These are phyloP conservation scores for Fusarium pseudocircinatum DNA, from an alignment of 2,329 filamentous ascomycete species.

Conservation along the genomic window DNA sequence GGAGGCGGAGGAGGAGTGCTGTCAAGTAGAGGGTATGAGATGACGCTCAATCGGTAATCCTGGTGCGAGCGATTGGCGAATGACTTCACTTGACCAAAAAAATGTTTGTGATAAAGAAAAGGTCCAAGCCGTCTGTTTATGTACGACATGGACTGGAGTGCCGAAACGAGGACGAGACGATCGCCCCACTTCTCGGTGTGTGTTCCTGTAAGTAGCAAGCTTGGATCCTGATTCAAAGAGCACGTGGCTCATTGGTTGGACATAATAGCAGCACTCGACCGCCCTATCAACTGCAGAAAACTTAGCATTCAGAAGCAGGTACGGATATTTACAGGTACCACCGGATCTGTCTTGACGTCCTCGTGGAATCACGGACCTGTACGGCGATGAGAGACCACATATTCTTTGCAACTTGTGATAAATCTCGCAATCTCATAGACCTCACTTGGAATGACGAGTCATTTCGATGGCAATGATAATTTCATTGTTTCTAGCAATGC, in stretches of 20 bases:
- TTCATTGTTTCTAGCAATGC: not conserved
- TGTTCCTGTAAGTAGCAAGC: slow-evolving; percentile 6
- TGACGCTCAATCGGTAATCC: slow-evolving; percentile 5
- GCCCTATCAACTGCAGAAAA: slow-evolving; percentile 23
- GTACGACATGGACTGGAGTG: slow-evolving; percentile 31
- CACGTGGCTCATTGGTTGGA: slow-evolving; percentile 50
- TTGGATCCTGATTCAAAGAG: slow-evolving; percentile 18
- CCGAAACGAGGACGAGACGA: slow-evolving; percentile 21
- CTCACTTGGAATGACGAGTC: not conserved
- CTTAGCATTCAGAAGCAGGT: slow-evolving; percentile 5
- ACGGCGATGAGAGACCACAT: not conserved
- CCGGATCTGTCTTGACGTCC: slow-evolving; percentile 7
- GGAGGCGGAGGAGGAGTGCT: not conserved
- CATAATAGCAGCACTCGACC: not conserved
- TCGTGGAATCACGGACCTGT: not conserved
- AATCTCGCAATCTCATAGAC: not conserved
- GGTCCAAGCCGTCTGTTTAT: slow-evolving; percentile 29
- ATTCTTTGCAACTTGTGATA: not conserved
- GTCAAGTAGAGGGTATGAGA: not conserved
- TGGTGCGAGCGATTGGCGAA: slow-evolving; percentile 8
- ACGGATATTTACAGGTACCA: slow-evolving; percentile 28
- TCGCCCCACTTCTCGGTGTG: slow-evolving; percentile 22
- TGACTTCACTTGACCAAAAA: slow-evolving; percentile 3
- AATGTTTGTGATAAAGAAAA: slow-evolving; percentile 24
- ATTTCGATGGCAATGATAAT: not conserved